Conservation (phyloP, 2,329 filamentous ascomycete genomes). For the Pyricularia sp. region DNA sequence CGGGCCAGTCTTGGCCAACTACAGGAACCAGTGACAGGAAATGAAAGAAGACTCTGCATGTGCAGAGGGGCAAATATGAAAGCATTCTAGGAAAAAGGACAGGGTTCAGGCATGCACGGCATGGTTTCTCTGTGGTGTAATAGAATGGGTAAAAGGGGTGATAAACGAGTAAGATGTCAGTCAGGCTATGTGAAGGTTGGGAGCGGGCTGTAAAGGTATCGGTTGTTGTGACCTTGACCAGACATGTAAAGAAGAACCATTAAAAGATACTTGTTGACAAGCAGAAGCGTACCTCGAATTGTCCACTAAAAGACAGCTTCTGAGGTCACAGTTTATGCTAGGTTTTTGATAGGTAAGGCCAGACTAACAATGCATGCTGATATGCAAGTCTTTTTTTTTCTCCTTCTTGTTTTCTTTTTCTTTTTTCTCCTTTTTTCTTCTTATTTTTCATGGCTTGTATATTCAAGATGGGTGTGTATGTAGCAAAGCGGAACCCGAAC, state of each 20-base stretch:
- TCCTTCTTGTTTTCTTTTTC: not conserved
- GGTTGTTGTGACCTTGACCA: not conserved
- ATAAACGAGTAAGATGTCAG: not conserved
- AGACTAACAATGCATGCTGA: not conserved
- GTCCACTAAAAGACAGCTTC: not conserved
- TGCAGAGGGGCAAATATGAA: slow-evolving; percentile 25
- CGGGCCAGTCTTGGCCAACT: not conserved
- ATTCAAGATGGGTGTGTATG: not conserved
- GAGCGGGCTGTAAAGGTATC: not conserved
- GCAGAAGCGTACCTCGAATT: not conserved
- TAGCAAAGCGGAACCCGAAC: not conserved
- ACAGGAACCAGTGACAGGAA: slow-evolving; percentile 13
- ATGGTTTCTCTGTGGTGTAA: not conserved
- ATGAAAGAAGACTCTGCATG: slow-evolving; percentile 20
- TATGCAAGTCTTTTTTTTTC: not conserved
- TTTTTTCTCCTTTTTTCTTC: not conserved
- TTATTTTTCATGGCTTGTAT: not conserved
- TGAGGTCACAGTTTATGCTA: not conserved
- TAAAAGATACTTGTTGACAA: not conserved
- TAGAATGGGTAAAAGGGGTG: not conserved
- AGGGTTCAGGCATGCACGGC: not conserved
- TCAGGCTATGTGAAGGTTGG: not conserved
- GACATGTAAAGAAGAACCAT: not conserved
- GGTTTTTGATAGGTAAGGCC: not conserved
- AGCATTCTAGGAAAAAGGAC: slow-evolving; percentile 4